phyloP scores from a whole-genome alignment of 805 yeast species.

The Saccharomycopsis oosterbeekiorum region DNA sequence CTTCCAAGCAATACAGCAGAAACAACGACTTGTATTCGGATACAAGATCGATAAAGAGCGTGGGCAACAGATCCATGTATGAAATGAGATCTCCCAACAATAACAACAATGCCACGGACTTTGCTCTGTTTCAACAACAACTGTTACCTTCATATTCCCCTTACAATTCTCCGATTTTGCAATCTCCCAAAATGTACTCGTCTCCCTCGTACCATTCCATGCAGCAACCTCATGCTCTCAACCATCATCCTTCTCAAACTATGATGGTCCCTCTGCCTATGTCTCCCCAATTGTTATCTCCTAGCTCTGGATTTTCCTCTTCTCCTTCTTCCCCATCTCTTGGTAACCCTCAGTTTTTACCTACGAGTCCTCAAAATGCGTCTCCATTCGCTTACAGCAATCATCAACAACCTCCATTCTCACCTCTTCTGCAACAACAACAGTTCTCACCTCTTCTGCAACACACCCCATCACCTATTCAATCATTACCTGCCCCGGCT shows the following conservation, averaged over 20 bases:
- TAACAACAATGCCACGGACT: not conserved
- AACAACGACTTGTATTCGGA: not conserved
- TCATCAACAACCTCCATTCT: not conserved
- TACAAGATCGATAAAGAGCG: not conserved
- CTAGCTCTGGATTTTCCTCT: not conserved
- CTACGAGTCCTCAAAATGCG: not conserved
- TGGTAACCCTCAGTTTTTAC: not conserved
- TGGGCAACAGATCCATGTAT: not conserved
- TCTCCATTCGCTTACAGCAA: not conserved
- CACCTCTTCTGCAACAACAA: not conserved
- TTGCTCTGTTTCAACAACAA: not conserved
- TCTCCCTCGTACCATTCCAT: not conserved
- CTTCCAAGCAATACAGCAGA: not conserved
- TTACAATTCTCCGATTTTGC: not conserved
- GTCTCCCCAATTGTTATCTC: not conserved
- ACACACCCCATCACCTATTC: not conserved
- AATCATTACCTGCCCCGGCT: not conserved
- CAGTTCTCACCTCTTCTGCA: conserved; percentile 1
- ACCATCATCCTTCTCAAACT: not conserved
- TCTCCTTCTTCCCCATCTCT: not conserved
- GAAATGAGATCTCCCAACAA: not conserved
- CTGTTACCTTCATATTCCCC: not conserved
- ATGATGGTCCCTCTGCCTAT: not conserved
- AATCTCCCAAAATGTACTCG: not conserved
- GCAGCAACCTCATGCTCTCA: not conserved